These are phyloP conservation scores for Golubevia pallescens DNA, from an alignment of 1,284 basidiomycete genomes.

Conservation along the genomic window DNA sequence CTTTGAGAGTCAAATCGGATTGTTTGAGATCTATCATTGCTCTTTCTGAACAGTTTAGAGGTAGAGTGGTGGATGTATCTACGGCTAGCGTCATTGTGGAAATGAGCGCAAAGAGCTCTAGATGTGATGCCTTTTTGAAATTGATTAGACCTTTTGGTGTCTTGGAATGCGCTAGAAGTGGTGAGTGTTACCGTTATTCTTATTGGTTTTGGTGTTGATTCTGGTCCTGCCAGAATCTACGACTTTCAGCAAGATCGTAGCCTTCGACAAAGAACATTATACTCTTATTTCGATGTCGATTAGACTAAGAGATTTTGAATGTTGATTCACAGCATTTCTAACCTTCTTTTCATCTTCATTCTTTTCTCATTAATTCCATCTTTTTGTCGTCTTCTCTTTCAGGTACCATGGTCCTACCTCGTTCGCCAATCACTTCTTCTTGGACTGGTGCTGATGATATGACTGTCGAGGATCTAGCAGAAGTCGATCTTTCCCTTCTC, in stretches of 20 bases:
- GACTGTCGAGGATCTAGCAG: slow-evolving; percentile 38
- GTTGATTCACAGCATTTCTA: no score
- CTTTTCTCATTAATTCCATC: not conserved
- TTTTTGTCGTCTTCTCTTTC: not conserved
- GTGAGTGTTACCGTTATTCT: no score
- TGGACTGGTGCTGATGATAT: slow-evolving; percentile 44
- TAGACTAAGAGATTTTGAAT: no score
- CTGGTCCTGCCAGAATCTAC: no score
- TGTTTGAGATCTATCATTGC: slow-evolving; percentile 84
- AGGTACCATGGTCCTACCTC: slow-evolving; percentile 61
- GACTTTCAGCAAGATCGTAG: no score
- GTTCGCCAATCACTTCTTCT: slow-evolving; percentile 50
- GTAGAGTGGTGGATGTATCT: slow-evolving; percentile 90
- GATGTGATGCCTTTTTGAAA: slow-evolving; percentile 91
- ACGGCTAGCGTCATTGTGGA: slow-evolving; percentile 94
- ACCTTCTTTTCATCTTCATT: not conserved
- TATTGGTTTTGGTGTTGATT: no score
- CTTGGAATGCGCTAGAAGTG: slow-evolving; percentile 88
- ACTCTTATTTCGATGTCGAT: no score
- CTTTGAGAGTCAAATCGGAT: slow-evolving; percentile 85
- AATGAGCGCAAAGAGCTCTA: slow-evolving; percentile 85
- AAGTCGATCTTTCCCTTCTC: slow-evolving; percentile 53
- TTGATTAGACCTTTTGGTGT: slow-evolving; percentile 93
- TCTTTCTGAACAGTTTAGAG: slow-evolving; percentile 87
- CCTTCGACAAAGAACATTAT: no score